Evolutionary conservation across 139 green algal genomes (phyloP), one percentile per base, ranked within the genome.

Genomic region (Ettlia oleoabundans): DNA sequence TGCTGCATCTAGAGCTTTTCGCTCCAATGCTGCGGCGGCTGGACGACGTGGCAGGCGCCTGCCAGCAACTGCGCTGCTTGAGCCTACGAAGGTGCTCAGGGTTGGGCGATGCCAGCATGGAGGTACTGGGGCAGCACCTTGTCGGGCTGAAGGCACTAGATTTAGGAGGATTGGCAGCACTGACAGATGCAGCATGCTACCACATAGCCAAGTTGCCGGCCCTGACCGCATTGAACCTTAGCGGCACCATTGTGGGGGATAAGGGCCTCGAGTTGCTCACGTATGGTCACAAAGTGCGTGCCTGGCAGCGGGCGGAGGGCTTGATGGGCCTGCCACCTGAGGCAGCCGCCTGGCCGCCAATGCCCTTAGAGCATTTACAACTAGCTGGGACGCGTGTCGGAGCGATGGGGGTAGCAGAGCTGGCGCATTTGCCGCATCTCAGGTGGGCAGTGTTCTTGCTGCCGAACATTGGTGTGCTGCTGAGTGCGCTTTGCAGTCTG

Each of bases 321-420:
- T 35, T 33, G 8, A 35, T 26, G 2, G 0, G 4, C 35, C 73
- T 80, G 24, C 73, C 73, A 2, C 52, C 73, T n/a, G 73, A 80
- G 24, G 73, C 53, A 4, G 73, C 53, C 6, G 52, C 52, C 73
- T 80, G 73, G 73, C 53, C 73, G 33, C 21, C 73, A 2, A 10
- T 67, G 73, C 73, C 53, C 3, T 26, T 80, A 1, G 73, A 80
- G 10, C 73, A 80, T 15, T 53, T 80, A 52, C 73, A 80, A 35
- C 35, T 80, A 37, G 73, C 73, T 28, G 73, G 73, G 30, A 51
- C 28, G 5, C 22, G 35, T 24, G 35, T 41, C 2, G 40, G 6
- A 5, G 30, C 26, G 1, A 3, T 1, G 1, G 38, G 73, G 24
- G 24, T 55, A 9, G 53, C 24, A n/a, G 73, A 77, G 72, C 51